phyloP scores from a whole-genome alignment of 257 asterid species.

The Ocimum tenuiflorum region DNA sequence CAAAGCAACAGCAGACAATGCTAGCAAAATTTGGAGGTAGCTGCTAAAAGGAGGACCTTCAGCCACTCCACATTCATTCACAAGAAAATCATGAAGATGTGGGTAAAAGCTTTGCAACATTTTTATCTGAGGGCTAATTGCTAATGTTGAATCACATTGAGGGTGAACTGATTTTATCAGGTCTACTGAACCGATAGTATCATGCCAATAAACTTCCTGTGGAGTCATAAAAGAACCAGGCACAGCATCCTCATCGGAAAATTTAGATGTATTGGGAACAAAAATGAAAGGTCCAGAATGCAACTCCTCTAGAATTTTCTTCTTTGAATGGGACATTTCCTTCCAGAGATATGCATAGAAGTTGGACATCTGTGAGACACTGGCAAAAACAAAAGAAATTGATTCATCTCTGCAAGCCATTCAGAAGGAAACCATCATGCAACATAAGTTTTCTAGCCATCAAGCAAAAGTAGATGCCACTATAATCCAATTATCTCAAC shows the following conservation, averaged over 20 bases:
- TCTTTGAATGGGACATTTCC: slow-evolving; percentile 52
- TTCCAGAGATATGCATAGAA: slow-evolving; percentile 72
- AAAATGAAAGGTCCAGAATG: slow-evolving; percentile 67
- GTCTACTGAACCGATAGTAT: slow-evolving; percentile 47
- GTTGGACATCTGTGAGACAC: slow-evolving; percentile 76
- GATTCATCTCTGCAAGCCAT: slow-evolving; percentile 5
- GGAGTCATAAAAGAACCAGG: slow-evolving; percentile 63
- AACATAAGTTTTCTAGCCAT: background rate
- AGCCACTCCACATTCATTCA: slow-evolving; percentile 75
- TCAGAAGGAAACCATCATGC: background rate
- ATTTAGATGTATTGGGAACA: slow-evolving; percentile 49
- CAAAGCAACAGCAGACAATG: slow-evolving; percentile 47
- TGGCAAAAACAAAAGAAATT: slow-evolving; percentile 31
- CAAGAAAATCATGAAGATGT: slow-evolving; percentile 74
- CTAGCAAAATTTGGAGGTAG: slow-evolving; percentile 72
- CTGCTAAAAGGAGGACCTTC: slow-evolving; percentile 55
- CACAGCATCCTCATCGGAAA: slow-evolving; percentile 48
- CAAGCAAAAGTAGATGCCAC: background rate
- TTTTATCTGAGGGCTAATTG: slow-evolving; percentile 31
- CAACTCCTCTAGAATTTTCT: slow-evolving; percentile 49
- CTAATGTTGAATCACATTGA: slow-evolving; percentile 23
- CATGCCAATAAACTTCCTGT: slow-evolving; percentile 80
- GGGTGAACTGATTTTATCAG: slow-evolving; percentile 29
- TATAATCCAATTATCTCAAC: slow-evolving; percentile 1
- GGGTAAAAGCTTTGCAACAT: slow-evolving; percentile 58